phyloP scores from a whole-genome alignment of 2,329 filamentous ascomycete genomes.

The Fusarium mundagurra region DNA sequence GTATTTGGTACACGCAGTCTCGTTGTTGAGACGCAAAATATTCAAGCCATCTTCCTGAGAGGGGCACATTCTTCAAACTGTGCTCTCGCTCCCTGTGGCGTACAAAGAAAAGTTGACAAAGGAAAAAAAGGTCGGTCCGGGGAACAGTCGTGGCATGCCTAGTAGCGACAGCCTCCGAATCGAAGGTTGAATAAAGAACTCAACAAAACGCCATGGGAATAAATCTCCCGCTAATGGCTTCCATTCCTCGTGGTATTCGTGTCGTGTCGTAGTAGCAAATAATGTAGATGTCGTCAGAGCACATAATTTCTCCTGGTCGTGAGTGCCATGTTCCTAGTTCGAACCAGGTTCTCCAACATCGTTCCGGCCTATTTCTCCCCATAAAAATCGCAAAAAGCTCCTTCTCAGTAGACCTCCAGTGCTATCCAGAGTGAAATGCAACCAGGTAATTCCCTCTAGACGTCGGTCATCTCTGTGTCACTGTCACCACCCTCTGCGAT shows the following conservation, averaged over 20 bases:
- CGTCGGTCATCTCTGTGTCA: conserved; percentile 70
- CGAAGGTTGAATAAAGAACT: conserved; percentile 30
- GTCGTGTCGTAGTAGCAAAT: conserved; percentile 39
- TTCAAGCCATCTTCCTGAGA: conserved; percentile 18
- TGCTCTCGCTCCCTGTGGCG: conserved; percentile 1
- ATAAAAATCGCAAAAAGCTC: conserved; percentile 36
- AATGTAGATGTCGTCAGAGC: conserved; percentile 31
- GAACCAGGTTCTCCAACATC: conserved; percentile 24
- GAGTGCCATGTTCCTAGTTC: not conserved
- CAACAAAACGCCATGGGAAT: conserved; percentile 38
- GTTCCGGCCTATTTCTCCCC: conserved; percentile 30
- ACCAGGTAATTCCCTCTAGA: conserved; percentile 50
- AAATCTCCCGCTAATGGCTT: conserved; percentile 32
- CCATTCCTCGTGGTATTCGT: conserved; percentile 45
- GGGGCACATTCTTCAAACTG: conserved; percentile 8
- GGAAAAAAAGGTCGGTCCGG: conserved; percentile 19
- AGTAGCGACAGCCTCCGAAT: conserved; percentile 17
- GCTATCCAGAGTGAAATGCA: conserved; percentile 49
- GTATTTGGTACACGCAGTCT: conserved; percentile 47
- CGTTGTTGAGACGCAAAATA: conserved; percentile 40
- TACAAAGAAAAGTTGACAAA: conserved; percentile 27
- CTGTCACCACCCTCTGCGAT: conserved; percentile 47
- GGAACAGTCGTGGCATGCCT: conserved; percentile 18
- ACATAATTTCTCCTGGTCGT: conserved; percentile 21
- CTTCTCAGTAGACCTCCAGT: conserved; percentile 31